Evolutionary conservation across 352 stramenopile species (phyloP).

Genomic region (Phytophthora nicotianae): DNA sequence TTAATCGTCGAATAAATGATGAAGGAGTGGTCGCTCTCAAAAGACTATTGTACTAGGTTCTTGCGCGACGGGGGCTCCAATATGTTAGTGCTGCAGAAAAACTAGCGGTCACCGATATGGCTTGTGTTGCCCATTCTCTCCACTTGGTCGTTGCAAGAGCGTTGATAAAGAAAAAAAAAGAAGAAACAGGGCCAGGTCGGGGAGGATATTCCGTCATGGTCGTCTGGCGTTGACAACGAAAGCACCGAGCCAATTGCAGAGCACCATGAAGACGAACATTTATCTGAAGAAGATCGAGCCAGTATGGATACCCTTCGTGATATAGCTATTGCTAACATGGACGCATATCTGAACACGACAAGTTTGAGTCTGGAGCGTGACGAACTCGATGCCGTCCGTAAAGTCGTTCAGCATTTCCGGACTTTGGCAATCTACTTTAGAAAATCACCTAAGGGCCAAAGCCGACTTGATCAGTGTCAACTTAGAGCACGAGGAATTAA

Average conservation of each 20-base stretch:
- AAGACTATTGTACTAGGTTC: neutral
- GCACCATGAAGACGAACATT: constrained; percentile 12
- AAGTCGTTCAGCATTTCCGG: constrained; percentile 12
- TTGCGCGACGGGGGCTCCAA: too few relatives aligned
- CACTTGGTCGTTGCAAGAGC: constrained; percentile 18
- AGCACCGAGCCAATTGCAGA: neutral
- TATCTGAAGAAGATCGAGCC: constrained; percentile 5
- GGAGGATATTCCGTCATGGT: neutral
- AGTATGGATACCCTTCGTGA: constrained; percentile 9
- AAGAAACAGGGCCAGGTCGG: too few relatives aligned
- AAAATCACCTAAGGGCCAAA: constrained; percentile 19
- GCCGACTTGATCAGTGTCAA: constrained; percentile 2
- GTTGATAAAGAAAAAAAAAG: constrained; percentile 11
- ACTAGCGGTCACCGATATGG: constrained; percentile 1
- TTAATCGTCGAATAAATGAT: neutral
- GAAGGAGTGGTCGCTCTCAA: neutral
- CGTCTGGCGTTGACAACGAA: constrained; percentile 1
- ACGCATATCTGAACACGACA: constrained; percentile 3
- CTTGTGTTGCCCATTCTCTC: constrained; percentile 16
- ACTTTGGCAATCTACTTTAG: constrained; percentile 20
- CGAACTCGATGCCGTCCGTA: constrained; percentile 7
- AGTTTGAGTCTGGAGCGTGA: neutral
- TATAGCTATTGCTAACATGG: constrained; percentile 14
- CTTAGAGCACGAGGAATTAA: neutral
- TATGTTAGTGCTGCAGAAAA: too few relatives aligned